Evolutionary conservation across 768 basidiomycete genomes (phyloP), one percentile per base, ranked within the genome.

Genomic region (Tubosaeta sp.): DNA sequence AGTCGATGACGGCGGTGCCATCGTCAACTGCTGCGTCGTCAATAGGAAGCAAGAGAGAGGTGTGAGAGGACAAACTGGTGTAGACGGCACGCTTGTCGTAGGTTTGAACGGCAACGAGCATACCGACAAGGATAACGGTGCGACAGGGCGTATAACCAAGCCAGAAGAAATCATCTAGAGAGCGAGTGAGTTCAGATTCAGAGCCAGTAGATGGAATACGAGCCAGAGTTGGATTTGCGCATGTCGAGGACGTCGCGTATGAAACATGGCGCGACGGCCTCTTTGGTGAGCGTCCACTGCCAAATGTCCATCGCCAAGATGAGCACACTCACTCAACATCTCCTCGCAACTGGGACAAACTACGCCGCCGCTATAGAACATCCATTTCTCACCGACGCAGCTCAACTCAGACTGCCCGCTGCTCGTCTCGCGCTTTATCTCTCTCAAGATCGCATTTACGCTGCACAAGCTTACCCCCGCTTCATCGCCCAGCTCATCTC

Each of bases 381-480:
- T 49, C 64, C 76, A 0, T 90, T 89, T 67, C 77, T 91, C n/a
- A 58, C 62, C 2, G 68, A 76, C 16, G 84, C 85, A 0, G 82
- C 83, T 4, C 63, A 74, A 3, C 75, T 80, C 13, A 72, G 74
- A 4, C 74, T 90, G 17, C 68, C 74, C 7, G 52, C 73, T 12
- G 54, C 68, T 1, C 72, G 75, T 25, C 78, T 90, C 14, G 73
- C 76, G 1, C 70, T 83, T 44, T 89, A 83, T 79, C 78, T 89
- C 52, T 76, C 79, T 13, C 88, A 90, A 58, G 88, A 90, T 64
- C 78, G 82, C 46, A 78, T 85, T 50, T 90, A 89, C 64, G 87
- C 86, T 29, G 80, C 81, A 1, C 81, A 84, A 50, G 88, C 84
- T 1, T 89, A 88, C 64, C 85, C 87, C 13, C 79, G 78, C 48